Base-by-base conservation (phyloP, 2,329 filamentous ascomycete genomes). In the Verticillium nonalfalfae region DNA sequence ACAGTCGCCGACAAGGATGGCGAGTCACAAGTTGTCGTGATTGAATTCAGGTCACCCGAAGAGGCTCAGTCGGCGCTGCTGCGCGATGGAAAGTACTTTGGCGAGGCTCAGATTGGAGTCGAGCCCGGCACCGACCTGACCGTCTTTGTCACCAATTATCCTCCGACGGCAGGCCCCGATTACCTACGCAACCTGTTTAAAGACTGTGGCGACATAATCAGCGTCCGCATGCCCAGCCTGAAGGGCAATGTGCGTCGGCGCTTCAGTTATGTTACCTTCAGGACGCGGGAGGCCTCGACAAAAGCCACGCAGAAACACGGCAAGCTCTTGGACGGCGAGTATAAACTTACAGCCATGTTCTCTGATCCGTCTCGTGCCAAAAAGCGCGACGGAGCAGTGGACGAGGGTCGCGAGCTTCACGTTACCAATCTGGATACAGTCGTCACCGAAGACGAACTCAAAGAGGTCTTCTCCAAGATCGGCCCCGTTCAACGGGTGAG, bases 261-360 rank as follows among this genome's bases (percentile, higher is more conserved):
- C 31, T 99, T 99, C 77, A 97, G 93, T 78, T 99, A 99, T 73
- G 82, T 97, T 7, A 91, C 96, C n/a, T 97, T 97, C 72, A 83
- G 87, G 57, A 85, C 86, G 36, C 75, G 83, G 2, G 81, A 82
- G n/a, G 84, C 85, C 59, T 91, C 93, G 0, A 81, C 85, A 45
- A 85, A 84, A 57, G 93, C 93, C 1, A 89, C 88, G 0, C 77
- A 85, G 62, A 83, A 97, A 57, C 83, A 97, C 69, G 89, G 89
- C 33, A 87, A 82, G 61, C 72, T 87, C 26, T 75, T 96, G 0
- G 89, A 89, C 31, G 86, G 85, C 33, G 83, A 85, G 34, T 87
- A 88, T 67, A 87, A 83, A 66, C 81, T 99, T 1, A 76, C 88
- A 50, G 90, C 86, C 9, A 93, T 93, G 74, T 91, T 96, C 66